Conservation (phyloP, 768 basidiomycete genomes). For the Tylopilus balloui region DNA sequence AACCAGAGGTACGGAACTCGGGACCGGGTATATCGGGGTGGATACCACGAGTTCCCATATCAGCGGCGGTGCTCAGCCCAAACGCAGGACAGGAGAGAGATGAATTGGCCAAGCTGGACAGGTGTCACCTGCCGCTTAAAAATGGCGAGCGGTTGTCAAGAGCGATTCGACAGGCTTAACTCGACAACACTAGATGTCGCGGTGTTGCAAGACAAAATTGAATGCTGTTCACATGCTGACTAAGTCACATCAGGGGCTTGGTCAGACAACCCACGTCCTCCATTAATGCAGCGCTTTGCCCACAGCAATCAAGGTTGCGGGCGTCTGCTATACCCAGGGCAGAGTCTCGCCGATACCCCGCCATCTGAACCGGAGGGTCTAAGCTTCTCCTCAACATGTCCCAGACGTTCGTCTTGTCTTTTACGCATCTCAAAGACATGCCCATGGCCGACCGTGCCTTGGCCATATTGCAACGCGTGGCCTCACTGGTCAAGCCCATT, state of each 20-base stretch:
- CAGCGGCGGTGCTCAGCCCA: background rate
- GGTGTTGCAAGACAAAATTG: background rate
- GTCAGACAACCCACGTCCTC: background rate
- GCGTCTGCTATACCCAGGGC: background rate
- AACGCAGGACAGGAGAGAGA: slow-evolving; percentile 5
- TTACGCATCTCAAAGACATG: slow-evolving; percentile 65
- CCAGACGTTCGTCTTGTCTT: slow-evolving; percentile 57
- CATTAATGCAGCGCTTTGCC: slow-evolving; percentile 5
- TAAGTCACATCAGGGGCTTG: slow-evolving; percentile 11
- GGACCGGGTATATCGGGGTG: background rate
- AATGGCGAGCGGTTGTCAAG: background rate
- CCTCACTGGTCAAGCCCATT: slow-evolving; percentile 86
- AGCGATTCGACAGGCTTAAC: background rate
- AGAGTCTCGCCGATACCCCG: background rate
- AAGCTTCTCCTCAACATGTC: slow-evolving; percentile 37
- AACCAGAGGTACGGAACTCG: background rate
- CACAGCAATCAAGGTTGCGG: background rate
- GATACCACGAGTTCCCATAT: background rate
- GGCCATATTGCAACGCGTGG: slow-evolving; percentile 60
- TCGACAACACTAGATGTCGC: background rate
- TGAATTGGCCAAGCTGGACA: slow-evolving; percentile 8
- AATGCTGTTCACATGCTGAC: slow-evolving; percentile 2
- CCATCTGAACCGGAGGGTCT: background rate
- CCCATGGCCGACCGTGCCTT: slow-evolving; percentile 68
- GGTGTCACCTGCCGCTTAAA: background rate